Evolutionary conservation across 139 green algal genomes (phyloP), one percentile per base, ranked within the genome.

Genomic region (Asterochloris sp.): DNA sequence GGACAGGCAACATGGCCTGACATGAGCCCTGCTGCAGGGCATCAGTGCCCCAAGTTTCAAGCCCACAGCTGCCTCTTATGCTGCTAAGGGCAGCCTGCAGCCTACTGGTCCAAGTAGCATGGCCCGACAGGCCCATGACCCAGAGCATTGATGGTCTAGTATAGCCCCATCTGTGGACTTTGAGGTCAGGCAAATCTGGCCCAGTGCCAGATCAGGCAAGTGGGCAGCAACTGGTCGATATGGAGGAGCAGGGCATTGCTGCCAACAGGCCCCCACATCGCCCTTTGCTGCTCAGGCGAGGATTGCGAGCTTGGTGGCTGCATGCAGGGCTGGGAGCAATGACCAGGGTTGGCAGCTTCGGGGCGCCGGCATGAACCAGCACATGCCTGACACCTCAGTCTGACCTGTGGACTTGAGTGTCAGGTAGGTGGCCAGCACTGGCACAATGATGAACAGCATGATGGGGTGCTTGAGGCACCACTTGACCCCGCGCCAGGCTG

Each of bases 401-500:
- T 69, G 38, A 78, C 86, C 79, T 63, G 74, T 68, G 11, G 81
- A 61, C 83, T 91, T 92, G 2, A 87, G 78, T 10, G 28, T 73
- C 14, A 73, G 15, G 75, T 96, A 96, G 1, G 78, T 68, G 1
- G 86, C n/a, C 12, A 96, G 69, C 0, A 89, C 13, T 0, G 93
- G 93, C 28, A 94, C 54, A 17, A 93, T 26, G 0, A 94, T 54
- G 29, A 90, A 90, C 54, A 96, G 83, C 2, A 90, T 95, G 64
- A 94, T 63, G 1, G 88, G 93, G 80, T 96, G 91, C 16, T 80
- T 82, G 14, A 82, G 78, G 0, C 93, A 76, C 90, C 93, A 96
- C 54, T 78, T 69, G 0, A 85, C 47, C 26, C 89, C 87, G 11
- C 54, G 78, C 19, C 61, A 74, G 0, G 85, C 69, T 26, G 86